Evolutionary conservation across 768 basidiomycete species (phyloP).

Genomic region (Amanita rimosa): DNA sequence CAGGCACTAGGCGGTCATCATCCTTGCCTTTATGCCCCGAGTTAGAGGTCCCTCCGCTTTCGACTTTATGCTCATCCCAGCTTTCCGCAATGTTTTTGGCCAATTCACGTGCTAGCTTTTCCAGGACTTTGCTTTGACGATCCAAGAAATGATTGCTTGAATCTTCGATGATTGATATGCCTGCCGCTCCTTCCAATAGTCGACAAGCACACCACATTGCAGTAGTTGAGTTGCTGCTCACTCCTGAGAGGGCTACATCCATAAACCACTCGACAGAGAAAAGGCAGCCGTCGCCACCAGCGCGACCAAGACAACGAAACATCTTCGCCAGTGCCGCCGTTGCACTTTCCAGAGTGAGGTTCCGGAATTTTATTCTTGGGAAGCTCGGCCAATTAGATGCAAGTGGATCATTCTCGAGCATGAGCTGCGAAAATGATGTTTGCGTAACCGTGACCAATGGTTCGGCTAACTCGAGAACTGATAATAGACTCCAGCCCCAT

Average conservation of each 20-base stretch:
- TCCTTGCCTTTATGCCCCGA: conserved; percentile 8
- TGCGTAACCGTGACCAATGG: conserved; percentile 38
- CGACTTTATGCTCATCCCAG: conserved; percentile 45
- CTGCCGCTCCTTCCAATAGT: conserved; percentile 62
- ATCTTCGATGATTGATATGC: conserved; percentile 28
- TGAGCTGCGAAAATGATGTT: conserved; percentile 38
- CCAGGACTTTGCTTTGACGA: conserved; percentile 36
- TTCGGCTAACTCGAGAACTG: conserved; percentile 63
- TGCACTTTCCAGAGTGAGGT: conserved; percentile 39
- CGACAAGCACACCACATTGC: conserved; percentile 81
- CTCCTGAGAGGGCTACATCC: conserved; percentile 35
- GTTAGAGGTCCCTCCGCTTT: conserved; percentile 12
- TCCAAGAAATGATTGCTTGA: conserved; percentile 15
- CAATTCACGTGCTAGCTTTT: conserved; percentile 54
- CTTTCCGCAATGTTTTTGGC: conserved; percentile 55
- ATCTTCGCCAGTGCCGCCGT: conserved; percentile 50
- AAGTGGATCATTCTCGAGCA: conserved; percentile 42
- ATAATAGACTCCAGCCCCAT: conserved; percentile 85
- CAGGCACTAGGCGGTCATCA: conserved; percentile 20
- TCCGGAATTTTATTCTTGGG: conserved; percentile 47
- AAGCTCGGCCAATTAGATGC: conserved; percentile 30
- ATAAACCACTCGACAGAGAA: conserved; percentile 81
- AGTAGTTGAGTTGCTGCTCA: conserved; percentile 37
- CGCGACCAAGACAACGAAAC: conserved; percentile 62
- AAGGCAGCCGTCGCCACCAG: conserved; percentile 56